Evolutionary conservation across 2,329 filamentous ascomycete species (phyloP).

Genomic region (Harringtonia aguacate): DNA sequence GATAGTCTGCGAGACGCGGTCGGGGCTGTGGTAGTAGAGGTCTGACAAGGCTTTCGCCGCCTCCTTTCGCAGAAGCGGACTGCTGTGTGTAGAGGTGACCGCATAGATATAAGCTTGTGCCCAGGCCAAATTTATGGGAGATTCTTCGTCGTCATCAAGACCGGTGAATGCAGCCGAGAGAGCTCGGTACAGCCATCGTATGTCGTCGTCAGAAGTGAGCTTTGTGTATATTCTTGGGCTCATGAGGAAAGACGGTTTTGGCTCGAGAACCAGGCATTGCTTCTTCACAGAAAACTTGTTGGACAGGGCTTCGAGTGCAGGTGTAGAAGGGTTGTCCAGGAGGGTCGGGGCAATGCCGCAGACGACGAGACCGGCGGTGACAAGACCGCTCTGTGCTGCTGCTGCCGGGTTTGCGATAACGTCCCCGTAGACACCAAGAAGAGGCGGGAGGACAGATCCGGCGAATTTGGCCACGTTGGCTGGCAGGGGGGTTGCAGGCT

Average conservation of each 20-base stretch:
- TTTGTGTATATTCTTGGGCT: constrained; percentile 81
- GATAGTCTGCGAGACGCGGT: constrained; percentile 50
- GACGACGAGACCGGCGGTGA: constrained; percentile 68
- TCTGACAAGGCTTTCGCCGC: constrained; percentile 50
- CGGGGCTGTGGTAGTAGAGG: constrained; percentile 52
- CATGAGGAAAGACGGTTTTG: constrained; percentile 79
- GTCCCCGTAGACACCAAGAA: constrained; percentile 67
- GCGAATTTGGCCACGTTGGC: constrained; percentile 38
- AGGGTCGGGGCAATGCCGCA: constrained; percentile 50
- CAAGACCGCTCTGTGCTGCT: constrained; percentile 72
- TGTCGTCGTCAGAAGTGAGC: constrained; percentile 60
- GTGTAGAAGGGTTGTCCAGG: constrained; percentile 42
- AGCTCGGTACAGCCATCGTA: constrained; percentile 65
- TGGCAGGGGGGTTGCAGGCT: constrained; percentile 33
- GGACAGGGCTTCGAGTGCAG: constrained; percentile 31
- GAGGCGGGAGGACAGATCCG: constrained; percentile 39
- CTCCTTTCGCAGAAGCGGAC: constrained; percentile 52
- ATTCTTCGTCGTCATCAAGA: constrained; percentile 35
- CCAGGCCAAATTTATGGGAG: constrained; percentile 58
- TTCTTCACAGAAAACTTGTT: constrained; percentile 54
- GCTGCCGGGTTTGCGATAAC: constrained; percentile 66
- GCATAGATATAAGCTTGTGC: constrained; percentile 76
- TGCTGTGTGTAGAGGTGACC: constrained; percentile 51
- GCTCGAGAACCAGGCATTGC: constrained; percentile 57
- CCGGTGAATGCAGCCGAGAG: constrained; percentile 50